Evolutionary conservation across 2,329 filamentous ascomycete genomes (phyloP), one percentile per base, ranked within the genome.

Genomic region (Trichocomaceae sp.): DNA sequence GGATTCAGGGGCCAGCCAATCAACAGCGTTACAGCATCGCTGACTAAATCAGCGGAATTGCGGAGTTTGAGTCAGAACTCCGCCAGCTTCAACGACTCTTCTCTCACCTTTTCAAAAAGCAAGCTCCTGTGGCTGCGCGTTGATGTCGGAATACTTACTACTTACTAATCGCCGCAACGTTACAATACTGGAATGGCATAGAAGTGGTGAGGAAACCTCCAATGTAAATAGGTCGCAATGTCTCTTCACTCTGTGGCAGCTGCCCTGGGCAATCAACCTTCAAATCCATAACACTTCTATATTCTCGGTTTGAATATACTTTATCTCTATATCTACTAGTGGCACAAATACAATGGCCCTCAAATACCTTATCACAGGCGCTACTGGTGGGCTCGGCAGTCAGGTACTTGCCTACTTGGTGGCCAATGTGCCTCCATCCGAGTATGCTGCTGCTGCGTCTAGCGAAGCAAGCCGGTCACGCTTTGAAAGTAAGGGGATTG

Each of bases 391-490:
- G 3, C 67, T 72, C 0, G 71, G 71, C 17, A 60, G 63, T 5
- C 61, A 63, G 29, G 64, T 72, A 12, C 61, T 73, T 1, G 58
- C 62, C 10, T 66, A 72, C 49, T 61, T 73, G 13, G 60, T 62
- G 51, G 61, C 60, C 13, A 63, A 66, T 20, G 64, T 77, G 29
- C 69, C 75, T 2, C 56, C 72, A 31, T 64, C 74, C n/a, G 67
- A 75, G 58, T 69, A 81, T 61, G 71, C 79, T 55, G 75, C 79
- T 37, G 75, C 79, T 35, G 78, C 74, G 15, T 76, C 78, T 13
- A 65, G 69, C 19, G 69, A 73, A 35, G 78, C 77, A 15, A 70
- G 65, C 47, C 41, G 74, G 68, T 39, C 67, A 61, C 58, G 58
- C 60, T 55, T 74, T 66, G 58, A 72, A 68, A 57, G 75, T 6